Percentiles rank a stretch among this genome's conserved stretches.
Conservation (phyloP, 257 asterid genomes). For the Fraxinus quadrangulata region DNA sequence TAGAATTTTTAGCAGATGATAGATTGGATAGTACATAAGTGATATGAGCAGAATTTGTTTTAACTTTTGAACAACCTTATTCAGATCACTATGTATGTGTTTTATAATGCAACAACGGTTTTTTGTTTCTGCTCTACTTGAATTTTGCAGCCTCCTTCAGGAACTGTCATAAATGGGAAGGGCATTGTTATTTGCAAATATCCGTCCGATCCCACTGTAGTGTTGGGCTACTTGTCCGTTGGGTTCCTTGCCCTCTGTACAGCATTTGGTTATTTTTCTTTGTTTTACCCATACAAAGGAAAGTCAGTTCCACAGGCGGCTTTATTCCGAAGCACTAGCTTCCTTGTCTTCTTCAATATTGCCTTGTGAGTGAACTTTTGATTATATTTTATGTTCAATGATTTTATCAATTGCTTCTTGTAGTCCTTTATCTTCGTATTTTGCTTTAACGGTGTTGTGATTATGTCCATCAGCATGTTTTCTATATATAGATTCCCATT, state of each 20-base stretch:
- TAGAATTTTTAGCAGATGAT: neutral
- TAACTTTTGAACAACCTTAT: neutral
- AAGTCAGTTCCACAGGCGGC: slow-evolving; percentile 66
- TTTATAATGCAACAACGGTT: neutral
- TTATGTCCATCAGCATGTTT: slow-evolving; percentile 2
- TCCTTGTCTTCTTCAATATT: slow-evolving; percentile 60
- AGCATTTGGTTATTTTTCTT: slow-evolving; percentile 55
- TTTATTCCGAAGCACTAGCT: slow-evolving; percentile 59
- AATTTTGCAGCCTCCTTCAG: slow-evolving; percentile 66
- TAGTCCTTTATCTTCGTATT: neutral
- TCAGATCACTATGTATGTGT: neutral
- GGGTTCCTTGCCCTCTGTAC: slow-evolving; percentile 59
- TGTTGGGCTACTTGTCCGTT: slow-evolving; percentile 63
- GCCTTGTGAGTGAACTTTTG: slow-evolving; percentile 62
- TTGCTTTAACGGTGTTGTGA: neutral
- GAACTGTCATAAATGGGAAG: slow-evolving; percentile 61
- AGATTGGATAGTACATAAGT: neutral
- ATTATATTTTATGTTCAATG: slow-evolving; percentile 9
- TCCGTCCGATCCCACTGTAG: slow-evolving; percentile 65
- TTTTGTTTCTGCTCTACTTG: slow-evolving; percentile 20
- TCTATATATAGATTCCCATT: neutral
- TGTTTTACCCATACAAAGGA: slow-evolving; percentile 82
- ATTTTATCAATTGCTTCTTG: neutral
- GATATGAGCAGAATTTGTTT: neutral
- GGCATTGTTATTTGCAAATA: slow-evolving; percentile 70